Evolutionary conservation across 2,329 filamentous ascomycete species (phyloP).

Genomic region (Metarhizium sp.): DNA sequence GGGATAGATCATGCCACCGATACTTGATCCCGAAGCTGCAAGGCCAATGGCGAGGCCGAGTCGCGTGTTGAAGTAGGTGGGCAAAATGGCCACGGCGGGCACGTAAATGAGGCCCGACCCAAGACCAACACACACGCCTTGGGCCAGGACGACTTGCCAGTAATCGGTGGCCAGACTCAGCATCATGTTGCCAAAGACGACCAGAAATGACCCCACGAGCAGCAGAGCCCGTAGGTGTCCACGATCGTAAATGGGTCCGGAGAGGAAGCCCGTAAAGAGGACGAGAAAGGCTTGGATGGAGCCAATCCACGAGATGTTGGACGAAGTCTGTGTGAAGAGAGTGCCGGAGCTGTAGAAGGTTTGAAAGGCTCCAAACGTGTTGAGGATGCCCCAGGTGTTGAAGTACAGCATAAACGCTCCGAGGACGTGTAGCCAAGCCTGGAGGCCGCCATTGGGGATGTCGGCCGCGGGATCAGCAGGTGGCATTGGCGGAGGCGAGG

Average conservation of each 20-base stretch:
- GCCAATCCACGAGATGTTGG: conserved; percentile 35
- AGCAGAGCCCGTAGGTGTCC: conserved; percentile 31
- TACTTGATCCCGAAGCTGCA: conserved; percentile 18
- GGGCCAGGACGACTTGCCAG: conserved; percentile 31
- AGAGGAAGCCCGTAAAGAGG: conserved; percentile 28
- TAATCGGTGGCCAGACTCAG: conserved; percentile 32
- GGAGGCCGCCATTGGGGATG: neutral
- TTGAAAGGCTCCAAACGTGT: conserved; percentile 36
- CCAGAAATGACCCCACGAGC: conserved; percentile 22
- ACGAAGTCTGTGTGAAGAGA: conserved; percentile 21
- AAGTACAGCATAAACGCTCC: neutral
- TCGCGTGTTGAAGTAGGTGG: conserved; percentile 20
- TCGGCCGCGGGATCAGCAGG: neutral
- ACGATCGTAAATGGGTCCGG: conserved; percentile 32
- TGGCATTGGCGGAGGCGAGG: neutral
- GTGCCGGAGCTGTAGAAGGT: conserved; percentile 31
- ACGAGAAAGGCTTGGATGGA: conserved; percentile 32
- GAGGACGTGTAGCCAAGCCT: neutral
- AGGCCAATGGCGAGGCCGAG: conserved; percentile 23
- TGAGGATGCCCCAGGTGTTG: conserved; percentile 24
- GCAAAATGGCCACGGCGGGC: conserved; percentile 24
- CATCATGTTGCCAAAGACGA: conserved; percentile 34
- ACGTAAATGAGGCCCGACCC: conserved; percentile 22
- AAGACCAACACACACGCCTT: conserved; percentile 27
- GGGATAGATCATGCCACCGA: conserved; percentile 24